A percentile compares a stretch with the other conserved stretches of the same genome.
Evolutionary conservation across 176 grass and related monocot genomes (phyloP).

Genomic region (Dendrocalamus sinicus): DNA sequence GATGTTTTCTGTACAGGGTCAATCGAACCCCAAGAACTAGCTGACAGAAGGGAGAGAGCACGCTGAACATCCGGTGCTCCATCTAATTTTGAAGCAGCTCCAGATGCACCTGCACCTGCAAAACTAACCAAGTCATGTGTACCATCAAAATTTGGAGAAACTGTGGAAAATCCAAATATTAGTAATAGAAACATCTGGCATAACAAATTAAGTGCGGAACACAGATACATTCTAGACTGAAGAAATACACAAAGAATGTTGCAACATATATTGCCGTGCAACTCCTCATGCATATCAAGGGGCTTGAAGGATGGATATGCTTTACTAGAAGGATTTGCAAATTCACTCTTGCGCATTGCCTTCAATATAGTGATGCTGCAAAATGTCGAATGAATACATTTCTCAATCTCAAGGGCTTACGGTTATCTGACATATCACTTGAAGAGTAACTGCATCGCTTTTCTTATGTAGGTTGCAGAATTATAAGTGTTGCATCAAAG

Average conservation of each 20-base stretch:
- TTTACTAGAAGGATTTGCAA: not conserved
- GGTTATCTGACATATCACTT: not conserved
- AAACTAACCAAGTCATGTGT: not conserved
- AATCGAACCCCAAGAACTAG: conserved; percentile 23
- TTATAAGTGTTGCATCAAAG: not conserved
- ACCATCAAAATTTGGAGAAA: not conserved
- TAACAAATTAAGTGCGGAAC: not conserved
- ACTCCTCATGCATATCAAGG: not conserved
- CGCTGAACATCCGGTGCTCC: conserved; percentile 42
- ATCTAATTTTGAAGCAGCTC: no score
- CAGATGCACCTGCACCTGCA: not conserved
- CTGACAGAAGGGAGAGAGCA: conserved; percentile 72
- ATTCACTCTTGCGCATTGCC: not conserved
- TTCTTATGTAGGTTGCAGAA: not conserved
- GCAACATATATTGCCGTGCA: not conserved
- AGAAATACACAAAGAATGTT: not conserved
- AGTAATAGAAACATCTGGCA: not conserved
- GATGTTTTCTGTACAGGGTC: not conserved
- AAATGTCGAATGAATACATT: not conserved
- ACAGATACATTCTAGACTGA: not conserved
- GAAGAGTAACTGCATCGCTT: not conserved
- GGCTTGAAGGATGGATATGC: not conserved
- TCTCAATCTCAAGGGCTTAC: not conserved
- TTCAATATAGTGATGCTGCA: not conserved
- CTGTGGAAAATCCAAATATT: not conserved